Conservation (phyloP, 208 protist species). For the Blastocrithidia nonstop region DNA sequence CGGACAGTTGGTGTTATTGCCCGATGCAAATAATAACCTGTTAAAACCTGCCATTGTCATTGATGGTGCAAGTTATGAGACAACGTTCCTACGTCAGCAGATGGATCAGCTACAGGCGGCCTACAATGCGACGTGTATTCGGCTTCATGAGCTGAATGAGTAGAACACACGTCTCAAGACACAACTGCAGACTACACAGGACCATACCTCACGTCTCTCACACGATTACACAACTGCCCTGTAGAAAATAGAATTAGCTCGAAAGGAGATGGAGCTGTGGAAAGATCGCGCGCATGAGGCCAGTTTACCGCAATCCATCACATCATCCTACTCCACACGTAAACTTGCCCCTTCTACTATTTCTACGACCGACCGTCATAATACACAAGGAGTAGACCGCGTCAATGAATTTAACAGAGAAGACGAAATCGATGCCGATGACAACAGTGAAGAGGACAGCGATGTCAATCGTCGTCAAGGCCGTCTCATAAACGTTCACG, state of each 20-base stretch:
- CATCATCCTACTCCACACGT: constrained; percentile 9
- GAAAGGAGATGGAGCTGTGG: constrained; percentile 56
- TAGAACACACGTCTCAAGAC: constrained; percentile 31
- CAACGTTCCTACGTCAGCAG: constrained; percentile 58
- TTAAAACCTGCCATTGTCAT: no score
- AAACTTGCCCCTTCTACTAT: no score
- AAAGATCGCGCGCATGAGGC: constrained; percentile 26
- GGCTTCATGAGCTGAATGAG: constrained; percentile 54
- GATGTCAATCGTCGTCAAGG: no score
- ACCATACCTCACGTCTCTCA: constrained; percentile 11
- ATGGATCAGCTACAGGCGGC: constrained; percentile 74
- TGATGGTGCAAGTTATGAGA: constrained; percentile 63
- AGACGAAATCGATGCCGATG: no score
- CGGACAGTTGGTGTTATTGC: no score
- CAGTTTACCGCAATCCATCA: constrained; percentile 12
- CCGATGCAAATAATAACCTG: no score
- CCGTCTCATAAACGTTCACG: no score
- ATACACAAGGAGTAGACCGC: no score
- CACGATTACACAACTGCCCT: constrained; percentile 17
- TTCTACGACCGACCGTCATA: no score
- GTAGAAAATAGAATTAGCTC: constrained; percentile 25
- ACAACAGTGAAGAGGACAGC: no score
- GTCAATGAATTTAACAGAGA: no score
- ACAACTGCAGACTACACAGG: constrained; percentile 23
- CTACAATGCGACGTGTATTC: constrained; percentile 71